Base-by-base conservation (phyloP, 257 asterid species). In the Agastache rugosa region DNA sequence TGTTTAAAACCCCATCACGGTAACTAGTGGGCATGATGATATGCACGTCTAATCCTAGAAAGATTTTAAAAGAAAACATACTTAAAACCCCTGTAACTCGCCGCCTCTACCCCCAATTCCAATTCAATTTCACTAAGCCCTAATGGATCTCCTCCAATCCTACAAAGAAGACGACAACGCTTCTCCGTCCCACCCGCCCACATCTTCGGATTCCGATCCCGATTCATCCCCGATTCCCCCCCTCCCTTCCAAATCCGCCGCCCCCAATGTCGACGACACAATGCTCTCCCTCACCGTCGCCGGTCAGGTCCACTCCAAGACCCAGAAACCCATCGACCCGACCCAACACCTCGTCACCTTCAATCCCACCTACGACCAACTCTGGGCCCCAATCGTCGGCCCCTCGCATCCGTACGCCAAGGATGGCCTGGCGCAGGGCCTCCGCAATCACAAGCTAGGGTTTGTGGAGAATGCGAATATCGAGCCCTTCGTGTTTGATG, bases 361-460 rank as follows among this genome's bases (percentile, higher is more conserved):
- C 87, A 95, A 95, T 70, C 99, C 98, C 2, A 92, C 96, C 5
- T 92, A 87, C 75, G 99, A 95, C 34, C 98, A 95, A 89, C 89
- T 95, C 0, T 95, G 99, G 99, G 86, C 99, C 1, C 99, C 99
- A 0, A 89, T 95, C 37, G 78, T 75, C 12, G 99, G 98, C 20
- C 99, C 99, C 29, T 91, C 98, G 0, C 99, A 95, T 69, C 99
- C 99, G 11, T 92, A 89, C 62, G 97, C 98, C 6, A 95, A 95
- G 45, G 99, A 95, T 71, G 99, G 99, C 9, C 84, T 95, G n/a
- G 97, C 99, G 2, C 99, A 92, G 58, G 99, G 99, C 7, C 87
- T 92, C 56, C 89, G 99, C 53, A 95, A 95, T 74, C 99, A 95
- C 85, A 95, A 95, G 83, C 86, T 95, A 1, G 99, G 98, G 63